A percentile compares a stretch with the other conserved stretches of the same genome.
These are phyloP conservation scores for Tricholoma bakamatsutake DNA, from an alignment of 768 basidiomycete species.

Conservation along the genomic window DNA sequence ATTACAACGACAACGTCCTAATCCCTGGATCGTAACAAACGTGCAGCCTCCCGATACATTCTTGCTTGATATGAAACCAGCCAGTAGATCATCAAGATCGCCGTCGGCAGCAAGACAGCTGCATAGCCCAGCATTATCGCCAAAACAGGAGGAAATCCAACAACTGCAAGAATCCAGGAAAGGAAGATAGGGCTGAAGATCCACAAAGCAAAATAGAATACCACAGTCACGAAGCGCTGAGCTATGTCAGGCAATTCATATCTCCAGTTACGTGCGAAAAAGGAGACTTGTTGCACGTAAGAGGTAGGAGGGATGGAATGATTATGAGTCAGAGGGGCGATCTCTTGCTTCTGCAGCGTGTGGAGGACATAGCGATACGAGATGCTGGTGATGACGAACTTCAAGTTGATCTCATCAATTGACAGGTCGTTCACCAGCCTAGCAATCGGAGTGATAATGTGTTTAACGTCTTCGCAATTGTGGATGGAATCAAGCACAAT, in stretches of 20 bases:
- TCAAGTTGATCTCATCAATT: background rate
- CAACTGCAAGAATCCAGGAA: background rate
- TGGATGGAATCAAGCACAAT: background rate
- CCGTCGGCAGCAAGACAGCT: background rate
- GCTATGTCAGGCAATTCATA: background rate
- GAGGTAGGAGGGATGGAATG: background rate
- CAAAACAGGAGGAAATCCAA: background rate
- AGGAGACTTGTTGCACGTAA: background rate
- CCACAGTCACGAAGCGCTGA: background rate
- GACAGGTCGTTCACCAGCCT: background rate
- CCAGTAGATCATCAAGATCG: background rate
- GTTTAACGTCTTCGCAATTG: background rate
- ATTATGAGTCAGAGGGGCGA: background rate
- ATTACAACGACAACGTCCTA: background rate
- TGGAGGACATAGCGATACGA: background rate
- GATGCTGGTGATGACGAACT: background rate
- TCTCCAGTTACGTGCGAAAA: background rate
- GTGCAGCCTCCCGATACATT: background rate
- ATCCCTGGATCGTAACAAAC: background rate
- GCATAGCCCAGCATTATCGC: background rate
- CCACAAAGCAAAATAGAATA: background rate
- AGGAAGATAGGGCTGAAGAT: background rate
- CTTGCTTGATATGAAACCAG: background rate
- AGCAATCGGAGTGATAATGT: background rate
- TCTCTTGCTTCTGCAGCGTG: background rate